Base-by-base conservation (phyloP, 257 asterid genomes). In the Capsicum rhomboideum region DNA sequence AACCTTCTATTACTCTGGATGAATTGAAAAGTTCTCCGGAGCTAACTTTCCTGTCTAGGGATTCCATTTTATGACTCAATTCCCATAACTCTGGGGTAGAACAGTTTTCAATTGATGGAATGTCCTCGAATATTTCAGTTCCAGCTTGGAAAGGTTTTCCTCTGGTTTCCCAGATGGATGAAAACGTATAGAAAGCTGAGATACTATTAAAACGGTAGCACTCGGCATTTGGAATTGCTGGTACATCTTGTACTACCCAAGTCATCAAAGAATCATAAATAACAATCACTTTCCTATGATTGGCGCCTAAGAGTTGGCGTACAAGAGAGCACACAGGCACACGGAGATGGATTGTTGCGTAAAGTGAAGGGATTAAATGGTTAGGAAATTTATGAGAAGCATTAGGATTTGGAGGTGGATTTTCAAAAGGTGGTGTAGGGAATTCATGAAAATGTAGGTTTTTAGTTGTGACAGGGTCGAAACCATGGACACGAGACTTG, bases 1-100 rank as follows among this genome's bases (percentile, higher is more conserved):
- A 40, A 21, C 78, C 90, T 49, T 88, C 88, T n/a, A 88, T 72
- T 29, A 34, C 82, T 77, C 81, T 85, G 26, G 86, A 88, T 4
- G 87, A 12, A 40, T 88, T 85, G 77, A 31, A 85, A 14, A 88
- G 31, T 50, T 67, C 46, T 29, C 87, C 88, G 2, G 67, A 55
- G 69, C 81, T 85, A 31, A 4, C 10, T 52, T 54, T 69, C 31
- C 55, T 8, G 13, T 21, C 12, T 0, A 44, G 80, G 12, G 49
- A 0, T 13, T 50, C 50, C 1, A 10, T 8, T 50, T 86, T 83
- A n/a, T n/a, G 3, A 0, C 16, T 1, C 10, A 34, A 81, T 17
- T 84, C 85, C 2, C 1, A 1, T 2, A 78, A 0, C 7, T 84
- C 87, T 21, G 67, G 29, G 3, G 83, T 52, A 44, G 18, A 1